These are phyloP conservation scores for Rhodofomes roseus DNA, from an alignment of 1,284 basidiomycete genomes.

Conservation along the genomic window DNA sequence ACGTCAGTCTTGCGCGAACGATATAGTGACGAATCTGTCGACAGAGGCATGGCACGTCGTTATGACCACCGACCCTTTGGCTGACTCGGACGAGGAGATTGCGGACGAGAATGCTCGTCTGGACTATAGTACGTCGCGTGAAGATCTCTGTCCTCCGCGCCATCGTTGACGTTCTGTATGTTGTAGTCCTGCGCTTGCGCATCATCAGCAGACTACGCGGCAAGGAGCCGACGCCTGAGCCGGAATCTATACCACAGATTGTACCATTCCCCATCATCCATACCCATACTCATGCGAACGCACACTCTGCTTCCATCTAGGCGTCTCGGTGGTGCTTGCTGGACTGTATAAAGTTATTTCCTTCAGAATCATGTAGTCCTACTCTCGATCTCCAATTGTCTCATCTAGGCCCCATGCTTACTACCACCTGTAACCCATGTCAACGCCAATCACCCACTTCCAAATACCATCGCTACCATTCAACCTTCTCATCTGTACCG, in stretches of 20 bases:
- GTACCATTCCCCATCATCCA: constrained; percentile 3
- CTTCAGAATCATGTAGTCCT: neutral
- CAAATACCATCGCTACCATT: neutral
- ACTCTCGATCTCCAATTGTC: neutral
- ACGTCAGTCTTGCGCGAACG: constrained; percentile 1
- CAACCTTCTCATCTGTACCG: neutral
- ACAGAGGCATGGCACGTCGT: constrained; percentile 58
- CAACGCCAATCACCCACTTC: constrained; percentile 1
- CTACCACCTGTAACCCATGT: neutral
- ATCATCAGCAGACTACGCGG: constrained; percentile 54
- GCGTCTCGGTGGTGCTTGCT: neutral
- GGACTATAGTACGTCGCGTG: constrained; percentile 45
- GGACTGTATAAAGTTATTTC: neutral
- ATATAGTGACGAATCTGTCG: constrained; percentile 3
- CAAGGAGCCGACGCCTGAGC: constrained; percentile 44
- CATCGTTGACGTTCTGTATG: constrained; percentile 3
- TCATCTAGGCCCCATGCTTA: neutral
- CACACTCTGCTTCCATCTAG: neutral
- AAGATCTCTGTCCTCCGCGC: neutral
- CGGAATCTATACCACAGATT: constrained; percentile 13
- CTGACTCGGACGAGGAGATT: constrained; percentile 58
- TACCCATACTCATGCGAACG: neutral
- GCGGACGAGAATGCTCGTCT: constrained; percentile 50
- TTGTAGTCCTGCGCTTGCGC: constrained; percentile 49
- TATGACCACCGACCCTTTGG: constrained; percentile 46